These are phyloP conservation scores for Yamadazyma akitaensis DNA, from an alignment of 805 yeast genomes.

Conservation along the genomic window DNA sequence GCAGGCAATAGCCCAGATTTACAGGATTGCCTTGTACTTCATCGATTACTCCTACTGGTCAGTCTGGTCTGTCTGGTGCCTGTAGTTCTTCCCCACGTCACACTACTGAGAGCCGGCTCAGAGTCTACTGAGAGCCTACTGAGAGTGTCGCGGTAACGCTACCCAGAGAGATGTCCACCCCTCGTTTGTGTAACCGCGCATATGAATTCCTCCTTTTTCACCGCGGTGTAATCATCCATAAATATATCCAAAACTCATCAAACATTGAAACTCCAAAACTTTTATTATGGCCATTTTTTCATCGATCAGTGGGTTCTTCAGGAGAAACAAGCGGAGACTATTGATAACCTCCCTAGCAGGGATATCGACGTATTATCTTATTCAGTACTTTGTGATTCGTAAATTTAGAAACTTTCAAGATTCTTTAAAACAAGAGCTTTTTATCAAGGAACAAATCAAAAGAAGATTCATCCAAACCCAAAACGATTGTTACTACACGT, in stretches of 20 bases:
- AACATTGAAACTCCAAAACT: neutral
- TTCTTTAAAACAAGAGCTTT: constrained; percentile 37
- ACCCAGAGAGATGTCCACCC: neutral
- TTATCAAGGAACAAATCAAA: constrained; percentile 53
- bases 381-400: constrained; percentile 37
- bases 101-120: no score
- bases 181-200: constrained; percentile 5
- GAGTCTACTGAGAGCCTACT: no score
- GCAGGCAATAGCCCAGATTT: no score
- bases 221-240: neutral
- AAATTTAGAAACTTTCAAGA: constrained; percentile 39
- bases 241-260: neutral
- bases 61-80: no score
- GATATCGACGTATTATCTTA: constrained; percentile 33
- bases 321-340: constrained; percentile 37
- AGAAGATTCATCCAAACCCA: constrained; percentile 89
- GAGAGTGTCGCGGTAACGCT: no score
- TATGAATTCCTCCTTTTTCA: neutral
- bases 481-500: constrained; percentile 80
- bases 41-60: no score
- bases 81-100: no score
- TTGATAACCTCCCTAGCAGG: constrained; percentile 31
- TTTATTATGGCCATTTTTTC: constrained; percentile 38
- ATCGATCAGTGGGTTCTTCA: constrained; percentile 37
- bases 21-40: no score